phyloP scores from a whole-genome alignment of 1,284 basidiomycete genomes.

The Apiotrichum akiyoshidainum region DNA sequence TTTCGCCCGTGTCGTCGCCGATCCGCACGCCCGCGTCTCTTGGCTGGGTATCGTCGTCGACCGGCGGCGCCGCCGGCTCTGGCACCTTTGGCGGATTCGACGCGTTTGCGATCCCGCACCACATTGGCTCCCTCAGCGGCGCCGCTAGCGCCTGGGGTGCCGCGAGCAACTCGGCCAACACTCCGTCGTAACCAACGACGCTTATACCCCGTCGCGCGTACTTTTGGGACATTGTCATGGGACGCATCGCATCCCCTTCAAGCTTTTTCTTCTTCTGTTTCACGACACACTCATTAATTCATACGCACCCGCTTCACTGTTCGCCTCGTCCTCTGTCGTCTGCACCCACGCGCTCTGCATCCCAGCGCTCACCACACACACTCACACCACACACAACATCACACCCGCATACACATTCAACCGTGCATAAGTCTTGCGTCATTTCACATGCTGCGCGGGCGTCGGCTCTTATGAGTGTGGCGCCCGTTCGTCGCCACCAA shows the following conservation, averaged over 20 bases:
- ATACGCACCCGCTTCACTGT: too few species aligned
- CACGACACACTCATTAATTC: neutral
- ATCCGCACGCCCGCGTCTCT: slow-evolving; percentile 40
- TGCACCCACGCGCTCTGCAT: neutral
- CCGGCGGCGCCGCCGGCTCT: slow-evolving; percentile 9
- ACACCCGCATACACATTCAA: slow-evolving; percentile 1
- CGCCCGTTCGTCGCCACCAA: neutral
- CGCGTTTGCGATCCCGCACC: slow-evolving; percentile 20
- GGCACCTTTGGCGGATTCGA: slow-evolving; percentile 19
- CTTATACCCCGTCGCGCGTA: slow-evolving; percentile 2
- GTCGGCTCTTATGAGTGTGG: neutral
- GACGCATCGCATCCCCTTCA: neutral
- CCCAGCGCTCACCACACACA: neutral
- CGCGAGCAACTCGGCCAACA: slow-evolving; percentile 13
- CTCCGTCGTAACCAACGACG: slow-evolving; percentile 4
- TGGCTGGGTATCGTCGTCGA: slow-evolving; percentile 33
- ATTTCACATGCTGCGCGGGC: neutral
- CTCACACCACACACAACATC: neutral
- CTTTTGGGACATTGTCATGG: slow-evolving; percentile 1
- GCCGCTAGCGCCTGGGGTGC: slow-evolving; percentile 38
- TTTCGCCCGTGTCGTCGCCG: slow-evolving; percentile 41
- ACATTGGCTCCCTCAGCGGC: slow-evolving; percentile 28
- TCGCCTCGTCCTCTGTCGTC: neutral
- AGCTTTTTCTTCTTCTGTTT: neutral
- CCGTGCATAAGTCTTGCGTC: slow-evolving; percentile 1